Evolutionary conservation across 768 basidiomycete genomes (phyloP).

Genomic region (Auricularia sp.): DNA sequence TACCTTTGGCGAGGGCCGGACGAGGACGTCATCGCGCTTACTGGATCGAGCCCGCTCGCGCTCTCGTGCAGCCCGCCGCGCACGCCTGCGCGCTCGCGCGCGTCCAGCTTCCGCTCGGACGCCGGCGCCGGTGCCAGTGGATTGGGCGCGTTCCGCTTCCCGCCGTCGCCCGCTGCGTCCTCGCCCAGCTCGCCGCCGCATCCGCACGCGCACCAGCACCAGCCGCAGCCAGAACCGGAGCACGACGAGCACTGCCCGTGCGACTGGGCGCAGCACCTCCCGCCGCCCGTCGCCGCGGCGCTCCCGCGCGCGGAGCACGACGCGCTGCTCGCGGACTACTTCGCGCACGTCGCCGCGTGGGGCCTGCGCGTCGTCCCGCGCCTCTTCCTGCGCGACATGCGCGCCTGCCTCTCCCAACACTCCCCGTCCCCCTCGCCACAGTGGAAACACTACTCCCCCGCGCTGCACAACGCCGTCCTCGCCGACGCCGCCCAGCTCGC

Average conservation of each 20-base stretch:
- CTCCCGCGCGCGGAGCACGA: neutral
- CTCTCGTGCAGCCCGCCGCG: neutral
- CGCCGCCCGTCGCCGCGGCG: neutral
- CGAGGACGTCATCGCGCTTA: neutral
- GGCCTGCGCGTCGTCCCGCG: neutral
- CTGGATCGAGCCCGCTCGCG: neutral
- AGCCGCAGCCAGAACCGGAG: neutral
- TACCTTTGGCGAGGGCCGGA: neutral
- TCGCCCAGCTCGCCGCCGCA: neutral
- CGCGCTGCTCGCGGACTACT: neutral
- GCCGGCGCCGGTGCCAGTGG: neutral
- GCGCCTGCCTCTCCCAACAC: neutral
- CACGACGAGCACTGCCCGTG: neutral
- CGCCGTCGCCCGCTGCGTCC: neutral
- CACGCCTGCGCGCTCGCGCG: neutral
- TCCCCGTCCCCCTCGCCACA: neutral
- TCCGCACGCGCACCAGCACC: neutral
- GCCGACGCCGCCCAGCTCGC: neutral
- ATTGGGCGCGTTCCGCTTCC: neutral
- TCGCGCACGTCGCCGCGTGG: neutral
- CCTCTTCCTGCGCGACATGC: slow-evolving; percentile 1
- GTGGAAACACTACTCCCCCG: neutral
- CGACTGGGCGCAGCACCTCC: neutral
- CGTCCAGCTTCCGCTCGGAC: neutral
- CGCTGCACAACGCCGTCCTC: neutral